Evolutionary conservation across 139 green algal genomes (phyloP), one percentile per base, ranked within the genome.

Genomic region (Chlorokybus atmophyticus): DNA sequence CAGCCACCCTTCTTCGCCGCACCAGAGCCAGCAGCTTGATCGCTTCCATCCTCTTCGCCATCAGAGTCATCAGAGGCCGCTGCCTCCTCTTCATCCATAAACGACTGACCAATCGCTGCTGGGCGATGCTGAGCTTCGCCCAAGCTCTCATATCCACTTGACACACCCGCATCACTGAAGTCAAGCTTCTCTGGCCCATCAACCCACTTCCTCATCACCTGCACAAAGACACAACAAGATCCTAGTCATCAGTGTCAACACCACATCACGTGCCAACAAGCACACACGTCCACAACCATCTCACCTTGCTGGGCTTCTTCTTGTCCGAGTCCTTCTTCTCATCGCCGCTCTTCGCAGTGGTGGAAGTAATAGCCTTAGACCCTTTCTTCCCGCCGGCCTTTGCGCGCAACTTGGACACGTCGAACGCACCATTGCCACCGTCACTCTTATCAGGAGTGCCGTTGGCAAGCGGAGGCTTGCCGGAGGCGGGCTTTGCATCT

Each of bases 371-470:
- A 3, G 6, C 10, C 52, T 58, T 60, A 32, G 55, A 24, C 41
- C n/a, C 42, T 19, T 62, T 62, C n/a, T n/a, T n/a, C n/a, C n/a
- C n/a, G 7, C 40, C 38, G 10, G 8, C 5, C 7, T 24, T n/a
- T n/a, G 75, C 21, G 23, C 58, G 42, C 0, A 76, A 40, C 49
- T 78, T 78, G n/a, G 70, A 75, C 2, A 78, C 32, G 60, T 78
- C 70, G 54, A 78, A 78, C 29, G 7, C 27, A 6, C 57, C 7
- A 53, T 27, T 8, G 28, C 50, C 50, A 27, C 50, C 4, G 6
- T 31, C 10, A 5, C 50, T 19, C 50, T 60, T 24, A 32, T 14
- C 21, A 14, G 14, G 8, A 6, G 10, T 58, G 25, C 23, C 51
- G 14, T 17, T n/a, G n/a, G 29, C 8, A 10, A n/a, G 50, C 26